A percentile compares a stretch with the other conserved stretches of the same genome.
Conservation (phyloP, 139 green algal genomes). For the Micromonas pusilla region DNA sequence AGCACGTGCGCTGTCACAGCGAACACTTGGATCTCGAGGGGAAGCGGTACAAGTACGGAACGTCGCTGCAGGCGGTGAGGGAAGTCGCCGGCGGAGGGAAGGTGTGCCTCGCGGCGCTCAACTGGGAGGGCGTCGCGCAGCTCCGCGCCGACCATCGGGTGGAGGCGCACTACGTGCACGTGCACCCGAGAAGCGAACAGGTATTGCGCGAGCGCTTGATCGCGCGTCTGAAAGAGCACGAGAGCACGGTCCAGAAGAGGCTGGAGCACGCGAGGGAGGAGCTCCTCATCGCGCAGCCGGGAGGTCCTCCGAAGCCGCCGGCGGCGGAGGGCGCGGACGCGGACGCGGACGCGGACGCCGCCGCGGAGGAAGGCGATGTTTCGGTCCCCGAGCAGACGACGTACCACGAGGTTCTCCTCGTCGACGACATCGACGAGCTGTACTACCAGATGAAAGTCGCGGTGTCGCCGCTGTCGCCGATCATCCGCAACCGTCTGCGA, state of each 20-base stretch:
- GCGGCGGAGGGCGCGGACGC: constrained; percentile 36
- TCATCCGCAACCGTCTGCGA: constrained; percentile 62
- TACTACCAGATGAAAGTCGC: constrained; percentile 53
- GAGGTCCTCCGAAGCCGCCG: neutral
- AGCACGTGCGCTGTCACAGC: constrained; percentile 8
- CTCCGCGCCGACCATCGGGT: constrained; percentile 56
- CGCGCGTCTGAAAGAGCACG: constrained; percentile 46
- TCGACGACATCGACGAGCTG: neutral
- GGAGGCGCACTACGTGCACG: constrained; percentile 52
- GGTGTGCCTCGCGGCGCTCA: constrained; percentile 56
- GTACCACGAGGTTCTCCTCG: neutral
- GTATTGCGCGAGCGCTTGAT: constrained; percentile 47
- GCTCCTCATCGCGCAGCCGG: constrained; percentile 29
- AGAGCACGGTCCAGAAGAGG: constrained; percentile 40
- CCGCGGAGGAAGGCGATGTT: too few relatives aligned
- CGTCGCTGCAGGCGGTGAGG: constrained; percentile 48
- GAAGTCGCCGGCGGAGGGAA: constrained; percentile 60
- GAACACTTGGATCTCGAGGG: too few relatives aligned
- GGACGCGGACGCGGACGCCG: neutral
- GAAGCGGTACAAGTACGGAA: constrained; percentile 35
- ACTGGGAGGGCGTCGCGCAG: constrained; percentile 47
- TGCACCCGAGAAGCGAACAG: constrained; percentile 44
- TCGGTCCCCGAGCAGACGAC: too few relatives aligned
- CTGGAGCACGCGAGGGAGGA: constrained; percentile 36
- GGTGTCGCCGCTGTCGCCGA: constrained; percentile 55